Conservation (phyloP, 2,329 filamentous ascomycete genomes). For the Venturia pyrina region DNA sequence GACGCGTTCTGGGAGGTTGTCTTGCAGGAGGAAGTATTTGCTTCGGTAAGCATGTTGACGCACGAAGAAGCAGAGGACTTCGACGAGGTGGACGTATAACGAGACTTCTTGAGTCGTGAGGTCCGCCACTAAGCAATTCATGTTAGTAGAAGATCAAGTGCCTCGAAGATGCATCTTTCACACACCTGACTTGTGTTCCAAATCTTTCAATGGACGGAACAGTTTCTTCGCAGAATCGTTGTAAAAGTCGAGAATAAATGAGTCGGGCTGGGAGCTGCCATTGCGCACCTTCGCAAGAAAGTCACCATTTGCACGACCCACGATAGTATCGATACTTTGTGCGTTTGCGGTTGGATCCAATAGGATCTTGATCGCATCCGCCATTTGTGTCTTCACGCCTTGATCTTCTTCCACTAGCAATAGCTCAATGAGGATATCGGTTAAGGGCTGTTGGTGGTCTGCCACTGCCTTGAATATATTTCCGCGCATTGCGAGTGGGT, state of each 20-base stretch:
- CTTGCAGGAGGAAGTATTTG: conserved; percentile 76
- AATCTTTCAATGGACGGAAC: conserved; percentile 74
- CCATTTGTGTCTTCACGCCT: conserved; percentile 90
- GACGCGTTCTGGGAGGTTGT: conserved; percentile 69
- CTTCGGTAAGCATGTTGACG: conserved; percentile 78
- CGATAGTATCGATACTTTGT: conserved; percentile 48
- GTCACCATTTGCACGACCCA: conserved; percentile 53
- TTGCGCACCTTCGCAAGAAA: conserved; percentile 53
- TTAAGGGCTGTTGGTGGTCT: conserved; percentile 75
- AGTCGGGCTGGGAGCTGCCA: conserved; percentile 57
- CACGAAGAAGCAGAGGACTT: conserved; percentile 89
- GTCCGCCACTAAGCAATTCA: conserved; percentile 44
- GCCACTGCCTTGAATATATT: conserved; percentile 88
- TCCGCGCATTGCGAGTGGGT: conserved; percentile 84
- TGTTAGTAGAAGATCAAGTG: conserved; percentile 10
- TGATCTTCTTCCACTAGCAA: conserved; percentile 85
- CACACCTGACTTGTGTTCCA: conserved; percentile 54
- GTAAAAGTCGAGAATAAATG: conserved; percentile 83
- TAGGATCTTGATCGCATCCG: conserved; percentile 88
- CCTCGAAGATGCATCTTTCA: conserved; percentile 4
- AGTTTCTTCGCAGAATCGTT: conserved; percentile 75
- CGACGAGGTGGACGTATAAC: conserved; percentile 83
- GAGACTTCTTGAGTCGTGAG: conserved; percentile 77
- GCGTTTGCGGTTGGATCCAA: conserved; percentile 61
- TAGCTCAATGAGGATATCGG: conserved; percentile 85